Evolutionary conservation across 2,329 filamentous ascomycete genomes (phyloP).

Genomic region (Phialophora tarda): DNA sequence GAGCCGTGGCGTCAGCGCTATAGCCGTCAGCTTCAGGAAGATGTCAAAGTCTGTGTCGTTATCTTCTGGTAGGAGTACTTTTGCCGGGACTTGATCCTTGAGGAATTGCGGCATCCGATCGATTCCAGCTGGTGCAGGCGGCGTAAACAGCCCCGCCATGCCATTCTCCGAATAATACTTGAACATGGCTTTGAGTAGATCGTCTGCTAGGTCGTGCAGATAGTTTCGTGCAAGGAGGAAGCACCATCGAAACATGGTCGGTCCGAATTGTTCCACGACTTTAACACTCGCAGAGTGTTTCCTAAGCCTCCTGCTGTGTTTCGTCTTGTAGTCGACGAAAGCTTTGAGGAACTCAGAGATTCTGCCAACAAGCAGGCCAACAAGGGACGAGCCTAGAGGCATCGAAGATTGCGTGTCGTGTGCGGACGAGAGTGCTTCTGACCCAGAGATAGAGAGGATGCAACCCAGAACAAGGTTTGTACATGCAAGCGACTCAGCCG

Average conservation of each 20-base stretch:
- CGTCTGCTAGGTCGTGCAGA: conserved; percentile 18
- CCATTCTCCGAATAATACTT: conserved; percentile 35
- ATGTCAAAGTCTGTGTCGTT: conserved; percentile 34
- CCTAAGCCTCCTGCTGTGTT: not conserved
- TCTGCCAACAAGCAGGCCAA: conserved; percentile 18
- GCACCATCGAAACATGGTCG: conserved; percentile 29
- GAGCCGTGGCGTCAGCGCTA: conserved; percentile 20
- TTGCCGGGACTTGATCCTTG: conserved; percentile 10
- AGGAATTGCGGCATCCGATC: conserved; percentile 24
- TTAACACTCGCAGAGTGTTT: not conserved
- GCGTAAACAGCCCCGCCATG: conserved; percentile 34
- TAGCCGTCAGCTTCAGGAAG: conserved; percentile 34
- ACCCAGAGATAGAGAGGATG: conserved; percentile 19
- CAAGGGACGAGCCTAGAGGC: conserved; percentile 8
- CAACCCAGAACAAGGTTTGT: conserved; percentile 26
- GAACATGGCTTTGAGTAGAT: conserved; percentile 34
- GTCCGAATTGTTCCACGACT: conserved; percentile 25
- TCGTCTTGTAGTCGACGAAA: conserved; percentile 20
- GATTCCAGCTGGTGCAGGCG: not conserved
- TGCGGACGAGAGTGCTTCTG: not conserved
- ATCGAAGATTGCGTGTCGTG: not conserved
- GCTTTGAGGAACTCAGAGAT: conserved; percentile 28
- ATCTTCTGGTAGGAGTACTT: conserved; percentile 21
- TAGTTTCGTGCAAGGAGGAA: conserved; percentile 26
- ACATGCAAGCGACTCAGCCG: conserved; percentile 23